Evolutionary conservation across 225 moss, liverwort and hornwort genomes (phyloP), one percentile per base, ranked within the genome.

Genomic region (Physcomitrium patens): DNA sequence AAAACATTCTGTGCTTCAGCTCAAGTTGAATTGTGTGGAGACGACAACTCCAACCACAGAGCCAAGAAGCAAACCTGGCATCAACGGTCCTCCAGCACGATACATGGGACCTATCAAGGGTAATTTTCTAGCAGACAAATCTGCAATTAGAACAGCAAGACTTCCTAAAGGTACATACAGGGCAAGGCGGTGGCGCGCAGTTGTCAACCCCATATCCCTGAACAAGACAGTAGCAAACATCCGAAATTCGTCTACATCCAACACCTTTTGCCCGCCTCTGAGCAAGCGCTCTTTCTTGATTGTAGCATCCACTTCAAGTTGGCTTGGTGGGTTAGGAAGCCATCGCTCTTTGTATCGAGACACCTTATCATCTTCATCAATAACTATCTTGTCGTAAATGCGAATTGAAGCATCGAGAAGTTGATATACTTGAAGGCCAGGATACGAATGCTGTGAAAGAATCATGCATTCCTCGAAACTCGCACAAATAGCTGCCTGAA

Each of bases 401-500:
- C 76, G 81, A 12, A 44, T 67, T n/a, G 87, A 85, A 2, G 91
- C 95, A 61, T 91, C 89, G 0, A 84, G 66, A 37, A 96, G 93
- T 64, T 96, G 95, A 74, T 93, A 96, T n/a, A 81, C 67, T 20
- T 90, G 91, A 10, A 96, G 89, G 13, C 95, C 93, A 15, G 89
- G 83, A 65, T 78, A 82, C 31, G 73, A 76, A 60, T 93, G 93
- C 57, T 91, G 90, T 1, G 91, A 76, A 17, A 93, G 78, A 44
- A 60, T 71, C 90, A 91, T 87, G 81, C 89, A 90, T 75, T 96
- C 95, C 71, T 93, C 95, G 62, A 87, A 96, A 69, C 90, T 96
- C 24, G 89, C 74, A 64, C 87, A 86, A 20, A 90, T 84, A 2
- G 95, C 93, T 17, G 63, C 75, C 72, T 86, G 87, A 70, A 93